A percentile compares a stretch with the other conserved stretches of the same genome.
Evolutionary conservation across 768 basidiomycete genomes (phyloP).

Genomic region (Suillus bovinus): DNA sequence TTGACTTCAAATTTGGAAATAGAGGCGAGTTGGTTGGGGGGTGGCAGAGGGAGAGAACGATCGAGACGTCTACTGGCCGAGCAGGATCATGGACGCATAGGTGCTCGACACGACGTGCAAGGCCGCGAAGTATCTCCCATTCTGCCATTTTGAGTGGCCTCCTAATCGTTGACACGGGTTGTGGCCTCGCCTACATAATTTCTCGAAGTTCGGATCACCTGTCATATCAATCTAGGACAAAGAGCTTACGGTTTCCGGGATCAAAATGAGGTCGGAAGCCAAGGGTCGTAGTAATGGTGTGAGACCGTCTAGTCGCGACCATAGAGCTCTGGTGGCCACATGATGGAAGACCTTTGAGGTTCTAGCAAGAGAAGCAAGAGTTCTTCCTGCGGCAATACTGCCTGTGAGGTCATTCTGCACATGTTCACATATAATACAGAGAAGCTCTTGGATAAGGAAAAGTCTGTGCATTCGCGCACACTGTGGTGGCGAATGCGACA

Average conservation of each 20-base stretch:
- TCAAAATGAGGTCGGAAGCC: background rate
- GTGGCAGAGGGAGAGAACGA: slow-evolving; percentile 4
- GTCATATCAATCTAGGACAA: background rate
- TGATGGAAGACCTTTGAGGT: slow-evolving; percentile 13
- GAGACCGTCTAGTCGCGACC: slow-evolving; percentile 7
- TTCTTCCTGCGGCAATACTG: background rate
- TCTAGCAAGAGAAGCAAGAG: slow-evolving; percentile 16
- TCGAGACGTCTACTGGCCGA: slow-evolving; percentile 2
- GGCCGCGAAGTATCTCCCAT: slow-evolving; percentile 5
- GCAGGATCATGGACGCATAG: background rate
- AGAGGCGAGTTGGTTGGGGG: slow-evolving; percentile 5
- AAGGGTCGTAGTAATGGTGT: slow-evolving; percentile 6
- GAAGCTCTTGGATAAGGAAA: slow-evolving; percentile 10
- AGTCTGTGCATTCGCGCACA: slow-evolving; percentile 7
- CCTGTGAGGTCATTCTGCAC: background rate
- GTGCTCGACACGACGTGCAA: slow-evolving; percentile 5
- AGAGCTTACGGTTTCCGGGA: background rate
- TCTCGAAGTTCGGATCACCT: background rate
- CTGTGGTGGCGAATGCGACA: background rate
- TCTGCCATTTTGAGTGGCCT: slow-evolving; percentile 7
- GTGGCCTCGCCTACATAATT: background rate
- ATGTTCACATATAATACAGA: slow-evolving; percentile 5
- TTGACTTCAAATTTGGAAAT: slow-evolving; percentile 4
- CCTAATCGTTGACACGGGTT: background rate
- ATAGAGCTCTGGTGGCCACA: slow-evolving; percentile 11